These are phyloP conservation scores for Diplocarpon mali DNA, from an alignment of 2,329 filamentous ascomycete genomes.

Conservation along the genomic window DNA sequence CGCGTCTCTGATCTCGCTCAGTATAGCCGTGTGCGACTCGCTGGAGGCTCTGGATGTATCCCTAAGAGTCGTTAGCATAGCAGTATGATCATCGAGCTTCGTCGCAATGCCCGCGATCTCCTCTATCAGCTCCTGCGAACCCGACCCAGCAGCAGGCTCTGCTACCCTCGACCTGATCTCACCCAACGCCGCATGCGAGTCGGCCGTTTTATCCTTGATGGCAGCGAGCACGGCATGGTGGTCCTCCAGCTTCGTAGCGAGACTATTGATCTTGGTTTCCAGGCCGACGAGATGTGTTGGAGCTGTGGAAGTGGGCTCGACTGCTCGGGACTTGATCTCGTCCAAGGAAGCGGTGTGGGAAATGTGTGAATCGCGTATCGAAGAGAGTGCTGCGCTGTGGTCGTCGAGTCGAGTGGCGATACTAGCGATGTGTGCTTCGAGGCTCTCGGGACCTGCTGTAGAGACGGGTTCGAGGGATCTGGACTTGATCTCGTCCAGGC, in stretches of 20 bases:
- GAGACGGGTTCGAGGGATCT: conserved; percentile 1
- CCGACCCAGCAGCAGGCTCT: not conserved
- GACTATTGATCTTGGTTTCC: not conserved
- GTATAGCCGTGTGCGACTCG: too few species aligned
- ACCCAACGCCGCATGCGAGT: conserved; percentile 7
- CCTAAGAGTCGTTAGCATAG: conserved; percentile 5
- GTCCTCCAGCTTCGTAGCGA: conserved; percentile 3
- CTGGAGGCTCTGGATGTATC: conserved; percentile 3
- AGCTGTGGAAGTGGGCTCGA: not conserved
- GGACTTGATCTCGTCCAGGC: conserved; percentile 2
- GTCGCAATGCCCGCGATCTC: conserved; percentile 11
- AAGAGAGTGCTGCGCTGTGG: conserved; percentile 4
- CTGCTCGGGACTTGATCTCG: conserved; percentile 11
- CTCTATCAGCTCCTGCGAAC: conserved; percentile 5
- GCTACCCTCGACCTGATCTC: conserved; percentile 14
- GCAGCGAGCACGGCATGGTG: conserved; percentile 8
- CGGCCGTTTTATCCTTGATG: conserved; percentile 10
- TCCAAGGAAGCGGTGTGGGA: conserved; percentile 7
- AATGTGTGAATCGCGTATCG: conserved; percentile 7
- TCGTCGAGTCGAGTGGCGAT: conserved; percentile 1
- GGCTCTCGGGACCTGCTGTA: not conserved
- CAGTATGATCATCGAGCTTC: conserved; percentile 10
- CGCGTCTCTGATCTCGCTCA: too few species aligned
- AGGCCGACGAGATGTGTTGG: not conserved
- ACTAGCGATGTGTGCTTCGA: conserved; percentile 1